These are phyloP conservation scores for Aspergillus udagawae DNA, from an alignment of 2,329 filamentous ascomycete species.

Conservation along the genomic window DNA sequence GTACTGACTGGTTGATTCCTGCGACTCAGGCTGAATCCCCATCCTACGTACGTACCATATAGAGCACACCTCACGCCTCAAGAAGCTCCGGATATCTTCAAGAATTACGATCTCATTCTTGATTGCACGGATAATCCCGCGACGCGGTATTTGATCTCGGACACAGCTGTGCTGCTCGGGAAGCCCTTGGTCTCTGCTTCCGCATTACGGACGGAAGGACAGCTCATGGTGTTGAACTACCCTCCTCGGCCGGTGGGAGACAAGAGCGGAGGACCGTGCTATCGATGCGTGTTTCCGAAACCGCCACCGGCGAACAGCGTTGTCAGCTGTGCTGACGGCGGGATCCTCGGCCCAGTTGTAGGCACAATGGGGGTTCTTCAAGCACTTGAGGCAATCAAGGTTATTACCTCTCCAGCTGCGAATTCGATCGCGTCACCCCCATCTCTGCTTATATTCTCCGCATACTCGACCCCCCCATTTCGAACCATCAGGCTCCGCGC, in stretches of 20 bases:
- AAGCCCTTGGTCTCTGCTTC: conserved; percentile 87
- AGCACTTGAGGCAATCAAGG: conserved; percentile 80
- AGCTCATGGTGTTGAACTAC: conserved; percentile 82
- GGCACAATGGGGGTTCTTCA: conserved; percentile 91
- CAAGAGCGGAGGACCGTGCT: conserved; percentile 71
- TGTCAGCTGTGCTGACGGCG: conserved; percentile 84
- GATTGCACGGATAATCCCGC: conserved; percentile 95
- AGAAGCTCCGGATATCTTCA: conserved; percentile 64
- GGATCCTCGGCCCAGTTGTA: conserved; percentile 87
- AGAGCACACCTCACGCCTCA: conserved; percentile 61
- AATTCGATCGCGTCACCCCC: conserved; percentile 24
- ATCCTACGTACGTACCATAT: conserved; percentile 62
- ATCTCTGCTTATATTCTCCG: conserved; percentile 42
- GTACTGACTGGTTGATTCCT: conserved; percentile 8
- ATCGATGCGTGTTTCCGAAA: conserved; percentile 85
- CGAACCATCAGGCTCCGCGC: conserved; percentile 70
- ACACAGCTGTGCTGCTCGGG: conserved; percentile 73
- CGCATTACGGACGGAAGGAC: conserved; percentile 81
- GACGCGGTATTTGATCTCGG: conserved; percentile 87
- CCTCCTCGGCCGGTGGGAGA: conserved; percentile 62
- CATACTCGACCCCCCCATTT: conserved; percentile 52
- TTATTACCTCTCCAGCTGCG: conserved; percentile 53
- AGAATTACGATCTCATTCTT: conserved; percentile 74
- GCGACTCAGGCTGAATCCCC: conserved; percentile 63
- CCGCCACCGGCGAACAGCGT: conserved; percentile 82